phyloP scores from a whole-genome alignment of 305 asterid genomes.

The Fraxinus paxiana region DNA sequence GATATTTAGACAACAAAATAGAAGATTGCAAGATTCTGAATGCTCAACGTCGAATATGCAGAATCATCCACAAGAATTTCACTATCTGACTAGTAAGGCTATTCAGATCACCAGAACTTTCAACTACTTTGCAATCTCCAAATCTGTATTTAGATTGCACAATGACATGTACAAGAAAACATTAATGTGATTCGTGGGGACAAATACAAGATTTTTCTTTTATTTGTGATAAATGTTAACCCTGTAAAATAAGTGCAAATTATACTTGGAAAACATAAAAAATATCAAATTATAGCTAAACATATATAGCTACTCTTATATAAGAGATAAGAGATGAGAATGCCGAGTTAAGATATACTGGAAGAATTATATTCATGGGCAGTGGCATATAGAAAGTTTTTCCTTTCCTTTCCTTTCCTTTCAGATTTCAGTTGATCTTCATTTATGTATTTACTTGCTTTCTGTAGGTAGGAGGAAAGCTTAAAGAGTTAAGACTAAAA shows the following conservation, averaged over 20 bases:
- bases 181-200: background rate
- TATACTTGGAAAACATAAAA: background rate
- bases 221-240: background rate
- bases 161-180: background rate
- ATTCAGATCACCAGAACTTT: background rate
- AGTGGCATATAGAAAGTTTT: background rate
- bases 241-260: background rate
- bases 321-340: background rate
- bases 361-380: background rate
- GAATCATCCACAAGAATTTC: background rate
- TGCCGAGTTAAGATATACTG: background rate
- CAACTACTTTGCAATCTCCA: background rate
- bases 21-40: background rate
- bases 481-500: background rate
- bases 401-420: background rate
- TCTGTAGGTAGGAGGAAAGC: background rate
- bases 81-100: background rate
- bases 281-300: background rate
- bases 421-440: background rate
- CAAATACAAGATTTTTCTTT: background rate
- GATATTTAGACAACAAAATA: background rate
- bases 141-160: background rate
- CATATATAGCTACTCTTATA: background rate
- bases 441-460: background rate
- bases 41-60: background rate